Percentiles rank a stretch among this genome's conserved stretches.
Evolutionary conservation across 225 moss, liverwort and hornwort genomes (phyloP).

Genomic region (Ulota crispa): DNA sequence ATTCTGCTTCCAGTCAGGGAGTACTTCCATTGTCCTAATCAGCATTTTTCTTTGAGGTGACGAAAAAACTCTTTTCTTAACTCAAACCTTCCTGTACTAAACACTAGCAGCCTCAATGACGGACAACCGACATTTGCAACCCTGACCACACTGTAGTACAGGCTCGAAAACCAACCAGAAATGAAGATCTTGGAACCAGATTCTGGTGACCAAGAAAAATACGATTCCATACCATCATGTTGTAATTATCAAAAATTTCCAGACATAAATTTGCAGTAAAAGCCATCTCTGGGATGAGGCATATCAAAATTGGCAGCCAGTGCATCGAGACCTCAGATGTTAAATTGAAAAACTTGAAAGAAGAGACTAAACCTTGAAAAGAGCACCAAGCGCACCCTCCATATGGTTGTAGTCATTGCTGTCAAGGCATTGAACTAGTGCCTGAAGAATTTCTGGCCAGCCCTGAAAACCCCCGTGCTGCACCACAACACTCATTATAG

Average conservation of each 20-base stretch:
- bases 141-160: not conserved
- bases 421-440: slow-evolving; percentile 89
- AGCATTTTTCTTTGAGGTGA: slow-evolving; percentile 9
- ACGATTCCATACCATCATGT: not conserved
- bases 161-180: slow-evolving; percentile 16
- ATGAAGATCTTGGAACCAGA: not conserved
- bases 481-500: slow-evolving; percentile 91
- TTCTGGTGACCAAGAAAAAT: not conserved
- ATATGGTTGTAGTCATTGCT: slow-evolving; percentile 99
- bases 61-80: not conserved
- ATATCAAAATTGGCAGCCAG: not conserved
- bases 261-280: slow-evolving; percentile 4
- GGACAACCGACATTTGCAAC: slow-evolving; percentile 10
- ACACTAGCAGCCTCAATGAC: slow-evolving; percentile 14
- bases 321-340: slow-evolving; percentile 6
- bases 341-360: slow-evolving; percentile 15
- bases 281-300: not conserved
- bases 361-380: slow-evolving; percentile 76
- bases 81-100: not conserved
- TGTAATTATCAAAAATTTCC: slow-evolving; percentile 8
- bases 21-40: not conserved
- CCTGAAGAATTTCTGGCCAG: slow-evolving; percentile 97
- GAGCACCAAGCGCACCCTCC: slow-evolving; percentile 98
- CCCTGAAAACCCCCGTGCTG: slow-evolving; percentile 92
- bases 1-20: not conserved